These are phyloP conservation scores for Mallotus nudiflorus DNA, from an alignment of 345 rosid species.

Conservation along the genomic window DNA sequence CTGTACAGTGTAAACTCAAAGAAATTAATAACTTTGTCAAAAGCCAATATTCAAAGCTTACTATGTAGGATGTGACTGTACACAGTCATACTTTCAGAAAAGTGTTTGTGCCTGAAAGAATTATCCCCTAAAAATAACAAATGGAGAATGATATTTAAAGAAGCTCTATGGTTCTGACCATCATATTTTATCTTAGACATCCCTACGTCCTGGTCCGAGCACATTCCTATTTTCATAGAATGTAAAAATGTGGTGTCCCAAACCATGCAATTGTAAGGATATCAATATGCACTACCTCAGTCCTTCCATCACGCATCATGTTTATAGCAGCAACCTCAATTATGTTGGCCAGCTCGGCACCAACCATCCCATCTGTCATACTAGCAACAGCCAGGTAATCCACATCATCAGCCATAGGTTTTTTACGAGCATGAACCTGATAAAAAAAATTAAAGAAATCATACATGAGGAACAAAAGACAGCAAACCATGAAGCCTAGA, in stretches of 20 bases:
- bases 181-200: no score
- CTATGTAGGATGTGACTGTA: not conserved
- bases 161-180: not conserved
- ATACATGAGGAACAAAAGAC: not conserved
- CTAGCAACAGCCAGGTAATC: conserved; percentile 92
- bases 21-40: not conserved
- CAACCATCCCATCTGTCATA: conserved; percentile 96
- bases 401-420: conserved; percentile 94
- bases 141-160: not conserved
- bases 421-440: conserved; percentile 98
- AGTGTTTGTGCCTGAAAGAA: not conserved
- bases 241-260: no score
- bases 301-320: conserved; percentile 93
- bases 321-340: conserved; percentile 87
- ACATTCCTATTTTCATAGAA: no score
- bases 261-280: not conserved
- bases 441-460: not conserved
- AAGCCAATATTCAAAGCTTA: not conserved
- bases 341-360: conserved; percentile 96
- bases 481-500: not conserved
- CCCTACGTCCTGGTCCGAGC: not conserved
- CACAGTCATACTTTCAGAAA: not conserved
- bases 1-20: not conserved
- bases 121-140: not conserved
- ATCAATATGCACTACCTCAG: conserved; percentile 61